These are phyloP conservation scores for Annulohypoxylon bovei DNA, from an alignment of 495 filamentous ascomycete genomes.

Conservation along the genomic window DNA sequence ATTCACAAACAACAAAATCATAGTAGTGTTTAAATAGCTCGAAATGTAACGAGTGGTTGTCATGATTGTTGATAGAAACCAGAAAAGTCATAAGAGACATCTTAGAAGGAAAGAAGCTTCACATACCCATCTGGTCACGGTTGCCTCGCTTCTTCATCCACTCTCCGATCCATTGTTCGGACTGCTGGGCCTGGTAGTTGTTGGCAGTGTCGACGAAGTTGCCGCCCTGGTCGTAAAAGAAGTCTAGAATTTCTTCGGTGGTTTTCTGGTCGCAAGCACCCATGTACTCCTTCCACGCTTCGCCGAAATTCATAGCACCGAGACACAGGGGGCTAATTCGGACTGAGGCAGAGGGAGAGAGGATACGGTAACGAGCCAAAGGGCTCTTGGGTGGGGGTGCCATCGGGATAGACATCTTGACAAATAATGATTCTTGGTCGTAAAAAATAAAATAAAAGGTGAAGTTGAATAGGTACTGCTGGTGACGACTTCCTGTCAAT, in stretches of 20 bases:
- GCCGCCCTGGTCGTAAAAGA: slow-evolving; percentile 69
- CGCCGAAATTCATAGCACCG: slow-evolving; percentile 71
- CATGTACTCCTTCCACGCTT: slow-evolving; percentile 62
- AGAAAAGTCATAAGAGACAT: not conserved
- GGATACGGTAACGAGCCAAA: slow-evolving; percentile 67
- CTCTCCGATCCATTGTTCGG: slow-evolving; percentile 78
- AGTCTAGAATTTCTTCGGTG: slow-evolving; percentile 72
- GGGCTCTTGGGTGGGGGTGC: slow-evolving; percentile 56
- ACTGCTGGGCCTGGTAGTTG: slow-evolving; percentile 75
- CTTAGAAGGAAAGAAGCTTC: not conserved
- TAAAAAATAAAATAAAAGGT: not conserved
- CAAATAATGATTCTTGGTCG: not conserved
- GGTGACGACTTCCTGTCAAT: not conserved
- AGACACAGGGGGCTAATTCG: slow-evolving; percentile 69
- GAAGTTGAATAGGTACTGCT: not conserved
- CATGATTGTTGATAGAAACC: not conserved
- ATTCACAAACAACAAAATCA: not conserved
- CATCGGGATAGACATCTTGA: slow-evolving; percentile 18
- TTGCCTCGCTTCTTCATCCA: slow-evolving; percentile 68
- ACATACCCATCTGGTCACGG: slow-evolving; percentile 54
- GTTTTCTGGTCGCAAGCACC: slow-evolving; percentile 70
- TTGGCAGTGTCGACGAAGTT: slow-evolving; percentile 84
- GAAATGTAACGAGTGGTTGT: not conserved
- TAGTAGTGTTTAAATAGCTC: not conserved
- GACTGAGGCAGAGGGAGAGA: slow-evolving; percentile 67